Conservation (phyloP, 2,329 filamentous ascomycete species). For the Periconia digitata region DNA sequence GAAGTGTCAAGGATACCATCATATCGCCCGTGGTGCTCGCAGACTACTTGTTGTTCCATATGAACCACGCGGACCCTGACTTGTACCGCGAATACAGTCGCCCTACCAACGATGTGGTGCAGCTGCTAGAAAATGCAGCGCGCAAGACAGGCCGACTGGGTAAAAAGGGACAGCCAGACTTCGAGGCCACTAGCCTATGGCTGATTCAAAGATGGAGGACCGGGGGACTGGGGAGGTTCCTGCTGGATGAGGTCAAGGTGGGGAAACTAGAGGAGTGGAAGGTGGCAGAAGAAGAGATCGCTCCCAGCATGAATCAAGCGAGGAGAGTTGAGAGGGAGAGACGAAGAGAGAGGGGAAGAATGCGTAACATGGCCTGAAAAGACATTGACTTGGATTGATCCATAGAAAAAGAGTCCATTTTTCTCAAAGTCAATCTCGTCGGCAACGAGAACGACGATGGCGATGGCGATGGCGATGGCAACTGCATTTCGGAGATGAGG, state of each 20-base stretch:
- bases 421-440: too few species aligned
- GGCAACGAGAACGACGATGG: too few species aligned
- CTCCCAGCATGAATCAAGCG: conserved; percentile 68
- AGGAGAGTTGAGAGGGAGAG: conserved; percentile 65
- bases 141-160: conserved; percentile 72
- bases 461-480: too few species aligned
- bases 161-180: conserved; percentile 70
- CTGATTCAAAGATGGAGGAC: conserved; percentile 80
- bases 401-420: too few species aligned
- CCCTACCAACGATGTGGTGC: conserved; percentile 83
- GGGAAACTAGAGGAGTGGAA: conserved; percentile 59
- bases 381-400: too few species aligned
- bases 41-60: conserved; percentile 84
- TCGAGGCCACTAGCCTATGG: conserved; percentile 75
- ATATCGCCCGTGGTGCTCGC: conserved; percentile 76
- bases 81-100: conserved; percentile 67
- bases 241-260: conserved; percentile 74
- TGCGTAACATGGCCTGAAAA: conserved; percentile 1
- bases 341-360: conserved; percentile 25
- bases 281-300: conserved; percentile 48
- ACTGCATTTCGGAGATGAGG: too few species aligned
- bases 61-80: conserved; percentile 68
- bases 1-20: conserved; percentile 86
- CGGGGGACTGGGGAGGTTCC: conserved; percentile 73
- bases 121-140: conserved; percentile 72